phyloP scores from a whole-genome alignment of 305 asterid genomes.

The Fraxinus angustifolia region DNA sequence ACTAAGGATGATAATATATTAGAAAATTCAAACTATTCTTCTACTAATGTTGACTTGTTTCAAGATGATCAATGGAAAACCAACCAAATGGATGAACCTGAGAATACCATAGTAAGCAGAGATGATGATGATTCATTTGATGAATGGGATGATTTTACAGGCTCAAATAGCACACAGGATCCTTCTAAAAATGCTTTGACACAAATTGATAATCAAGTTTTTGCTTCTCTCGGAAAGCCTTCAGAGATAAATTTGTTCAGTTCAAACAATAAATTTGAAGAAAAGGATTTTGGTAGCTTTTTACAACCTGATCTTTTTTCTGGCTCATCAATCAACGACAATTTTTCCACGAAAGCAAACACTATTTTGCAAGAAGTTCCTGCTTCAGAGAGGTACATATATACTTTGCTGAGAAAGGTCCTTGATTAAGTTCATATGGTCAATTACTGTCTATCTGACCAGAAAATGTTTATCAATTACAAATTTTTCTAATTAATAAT shows the following conservation, averaged over 20 bases:
- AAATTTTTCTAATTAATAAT: background rate
- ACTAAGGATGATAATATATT: constrained; percentile 27
- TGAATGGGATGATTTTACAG: constrained; percentile 69
- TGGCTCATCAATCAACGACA: constrained; percentile 30
- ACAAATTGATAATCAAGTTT: constrained; percentile 30
- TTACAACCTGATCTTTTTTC: constrained; percentile 40
- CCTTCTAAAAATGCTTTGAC: constrained; percentile 31
- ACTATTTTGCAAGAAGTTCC: constrained; percentile 31
- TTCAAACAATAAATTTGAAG: constrained; percentile 37
- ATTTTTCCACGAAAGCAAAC: constrained; percentile 31
- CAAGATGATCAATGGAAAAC: constrained; percentile 46
- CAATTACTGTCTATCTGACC: constrained; percentile 19
- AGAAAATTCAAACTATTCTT: constrained; percentile 28
- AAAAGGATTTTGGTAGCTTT: constrained; percentile 40
- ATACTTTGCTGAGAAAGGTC: constrained; percentile 13
- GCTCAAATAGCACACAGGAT: constrained; percentile 36
- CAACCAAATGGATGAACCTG: constrained; percentile 27
- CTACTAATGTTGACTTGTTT: constrained; percentile 46
- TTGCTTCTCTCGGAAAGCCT: constrained; percentile 26
- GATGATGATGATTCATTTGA: constrained; percentile 36
- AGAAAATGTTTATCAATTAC: background rate
- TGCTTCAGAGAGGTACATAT: constrained; percentile 48
- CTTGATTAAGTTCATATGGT: constrained; percentile 5
- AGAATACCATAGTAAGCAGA: constrained; percentile 18
- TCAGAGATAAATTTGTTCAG: constrained; percentile 38